Evolutionary conservation across 345 rosid genomes (phyloP), one percentile per base, ranked within the genome.

Genomic region (Eutrema heterophyllum): DNA sequence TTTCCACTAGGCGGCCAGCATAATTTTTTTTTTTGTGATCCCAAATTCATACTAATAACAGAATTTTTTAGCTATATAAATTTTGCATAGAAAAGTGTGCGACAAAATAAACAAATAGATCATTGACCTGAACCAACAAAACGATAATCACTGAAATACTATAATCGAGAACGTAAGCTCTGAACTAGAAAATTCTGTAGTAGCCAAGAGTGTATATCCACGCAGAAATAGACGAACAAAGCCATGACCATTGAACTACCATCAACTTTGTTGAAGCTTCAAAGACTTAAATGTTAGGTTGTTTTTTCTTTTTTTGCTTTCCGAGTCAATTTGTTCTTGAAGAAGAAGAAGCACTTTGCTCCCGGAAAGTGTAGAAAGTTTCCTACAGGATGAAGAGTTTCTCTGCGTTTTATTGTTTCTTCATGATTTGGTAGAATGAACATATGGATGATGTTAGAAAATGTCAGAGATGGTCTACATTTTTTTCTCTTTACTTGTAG

Each of bases 331-430:
- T 41, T 15, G 57, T 13, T 30, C 18, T 63, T 53, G 48, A 12
- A 9, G 36, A 36, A 16, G 32, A 35, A 12, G 27, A 18, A 64
- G 33, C 59, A 68, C 54, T 75, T 46, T 26, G 4, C 61, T 76
- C 77, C 60, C 74, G 72, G 41, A 74, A 84, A 83, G 44, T 83
- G 85, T 80, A 86, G 56, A 82, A 78, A 74, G 43, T 68, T 41
- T 80, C 39, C 57, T 50, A 41, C 71, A 57, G 77, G 74, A 49
- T 63, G 72, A 58, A 16, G 60, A 57, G 53, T 55, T 55, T 30
- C 21, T 32, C 41, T n/a, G 18, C 24, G 59, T 32, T 55, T 32
- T 11, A 43, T 58, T 67, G 36, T 24, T 59, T 18, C 21, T 4
- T 27, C 18, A 40, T 27, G 21, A 32, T 4, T 53, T 63, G 52